Evolutionary conservation across 768 basidiomycete genomes (phyloP).

Genomic region (Rhodotorula graminis): DNA sequence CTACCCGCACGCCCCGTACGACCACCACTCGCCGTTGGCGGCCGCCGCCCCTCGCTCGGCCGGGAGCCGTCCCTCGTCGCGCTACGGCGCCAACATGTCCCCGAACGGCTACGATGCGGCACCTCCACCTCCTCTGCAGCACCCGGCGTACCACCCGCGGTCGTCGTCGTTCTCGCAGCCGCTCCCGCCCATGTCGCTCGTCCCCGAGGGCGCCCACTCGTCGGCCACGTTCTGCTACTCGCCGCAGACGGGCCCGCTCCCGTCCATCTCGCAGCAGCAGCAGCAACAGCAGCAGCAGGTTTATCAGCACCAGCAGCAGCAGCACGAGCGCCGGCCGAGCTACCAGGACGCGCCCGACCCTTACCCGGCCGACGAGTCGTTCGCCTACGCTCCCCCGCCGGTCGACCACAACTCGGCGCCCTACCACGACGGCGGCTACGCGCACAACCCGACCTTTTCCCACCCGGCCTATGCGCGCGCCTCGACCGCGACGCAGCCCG

Average conservation of each 20-base stretch:
- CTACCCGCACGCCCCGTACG: background rate
- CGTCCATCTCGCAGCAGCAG: background rate
- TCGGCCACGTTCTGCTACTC: background rate
- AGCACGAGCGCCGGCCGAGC: background rate
- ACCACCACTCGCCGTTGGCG: background rate
- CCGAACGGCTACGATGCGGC: background rate
- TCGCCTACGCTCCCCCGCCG: background rate
- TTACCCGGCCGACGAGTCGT: background rate
- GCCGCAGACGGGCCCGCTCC: background rate
- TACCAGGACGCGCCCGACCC: background rate
- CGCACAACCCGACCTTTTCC: background rate
- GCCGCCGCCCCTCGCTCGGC: background rate
- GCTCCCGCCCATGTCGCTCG: background rate
- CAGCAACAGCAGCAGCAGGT: background rate
- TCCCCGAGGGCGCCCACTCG: background rate
- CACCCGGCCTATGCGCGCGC: slow-evolving; percentile 19
- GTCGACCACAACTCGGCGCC: slow-evolving; percentile 1
- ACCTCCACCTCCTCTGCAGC: background rate
- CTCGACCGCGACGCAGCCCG: background rate
- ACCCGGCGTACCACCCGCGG: background rate
- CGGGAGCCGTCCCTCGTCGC: background rate
- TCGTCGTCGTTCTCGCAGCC: background rate
- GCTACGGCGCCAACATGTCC: background rate
- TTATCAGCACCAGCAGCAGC: background rate
- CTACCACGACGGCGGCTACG: background rate